These are phyloP conservation scores for Trichosporon faecale DNA, from an alignment of 1,284 basidiomycete species.

Conservation along the genomic window DNA sequence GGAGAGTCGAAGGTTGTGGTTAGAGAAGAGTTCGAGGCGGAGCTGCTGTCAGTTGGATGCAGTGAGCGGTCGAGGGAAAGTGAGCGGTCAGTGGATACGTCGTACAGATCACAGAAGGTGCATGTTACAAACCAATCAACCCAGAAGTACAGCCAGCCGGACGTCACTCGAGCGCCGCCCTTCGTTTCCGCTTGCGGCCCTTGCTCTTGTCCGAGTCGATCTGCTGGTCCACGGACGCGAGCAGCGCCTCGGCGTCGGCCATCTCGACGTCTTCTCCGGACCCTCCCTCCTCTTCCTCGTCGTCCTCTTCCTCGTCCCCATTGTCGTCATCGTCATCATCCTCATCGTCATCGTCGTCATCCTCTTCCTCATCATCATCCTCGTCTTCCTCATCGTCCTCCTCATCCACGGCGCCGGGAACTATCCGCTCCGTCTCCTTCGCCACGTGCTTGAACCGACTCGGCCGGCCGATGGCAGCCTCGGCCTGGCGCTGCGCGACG, in stretches of 20 bases:
- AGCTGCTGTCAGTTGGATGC: too few species aligned
- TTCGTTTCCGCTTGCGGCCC: slow-evolving; percentile 11
- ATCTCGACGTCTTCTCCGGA: slow-evolving; percentile 19
- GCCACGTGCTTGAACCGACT: slow-evolving; percentile 36
- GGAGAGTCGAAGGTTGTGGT: too few species aligned
- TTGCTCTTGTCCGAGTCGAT: neutral
- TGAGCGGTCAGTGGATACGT: neutral
- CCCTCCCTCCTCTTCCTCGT: slow-evolving; percentile 8
- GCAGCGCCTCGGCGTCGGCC: slow-evolving; percentile 10
- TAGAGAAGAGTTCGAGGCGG: too few species aligned
- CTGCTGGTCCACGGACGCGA: slow-evolving; percentile 2
- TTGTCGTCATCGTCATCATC: slow-evolving; percentile 12
- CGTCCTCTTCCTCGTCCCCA: neutral
- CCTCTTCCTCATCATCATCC: slow-evolving; percentile 1
- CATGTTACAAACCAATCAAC: neutral
- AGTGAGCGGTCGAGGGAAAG: too few species aligned
- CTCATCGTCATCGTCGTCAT: slow-evolving; percentile 1
- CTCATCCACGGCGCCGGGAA: slow-evolving; percentile 19
- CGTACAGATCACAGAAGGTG: neutral
- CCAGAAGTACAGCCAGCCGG: neutral
- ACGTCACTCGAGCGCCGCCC: slow-evolving; percentile 4
- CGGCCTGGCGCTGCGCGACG: slow-evolving; percentile 25
- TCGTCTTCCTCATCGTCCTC: slow-evolving; percentile 13
- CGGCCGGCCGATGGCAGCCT: slow-evolving; percentile 17
- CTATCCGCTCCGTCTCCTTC: slow-evolving; percentile 24